Evolutionary conservation across 306 rosid genomes (phyloP), one percentile per base, ranked within the genome.

Genomic region (Rubus parviflorus): DNA sequence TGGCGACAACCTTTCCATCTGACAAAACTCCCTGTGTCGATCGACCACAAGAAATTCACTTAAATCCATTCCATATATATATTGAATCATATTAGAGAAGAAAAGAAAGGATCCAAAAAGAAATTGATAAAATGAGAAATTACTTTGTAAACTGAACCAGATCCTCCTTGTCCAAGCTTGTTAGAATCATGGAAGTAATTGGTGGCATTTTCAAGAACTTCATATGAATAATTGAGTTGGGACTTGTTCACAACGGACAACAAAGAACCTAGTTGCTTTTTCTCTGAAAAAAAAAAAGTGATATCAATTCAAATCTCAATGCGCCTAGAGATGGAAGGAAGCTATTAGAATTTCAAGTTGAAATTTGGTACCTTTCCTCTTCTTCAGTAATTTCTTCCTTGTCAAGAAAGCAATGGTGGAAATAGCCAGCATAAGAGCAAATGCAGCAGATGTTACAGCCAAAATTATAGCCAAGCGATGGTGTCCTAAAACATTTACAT

Each of bases 131-230:
- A 61, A 69, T 60, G 16, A 41, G 46, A 72, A 37, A 8, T 41
- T 86, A 88, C 94, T 77, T 88, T 91, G 79, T 83, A 89, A 79
- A 91, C 97, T 8, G 94, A 85, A 73, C 97, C 97, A 20, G 97
- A 91, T 38, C 94, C 97, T 57, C 94, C 97, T 84, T 91, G 94
- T 70, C 97, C 97, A 16, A 91, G 86, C 77, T 88, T 89, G 77
- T 86, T 89, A 70, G 89, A 79, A 30, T 61, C 57, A 49, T 86
- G 75, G 74, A 88, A 91, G 87, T 80, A 91, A 82, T 89, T 79
- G 58, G 94, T 85, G 58, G 97, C 94, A 74, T 64, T 89, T 52
- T 91, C 97, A 20, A 91, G 94, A 73, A 86, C 78, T 75, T 91
- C 97, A 62, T 91, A 89, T 4, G 90, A 47, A 79, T 68, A 69